Evolutionary conservation across 805 yeast species (phyloP), one percentile per base, ranked within the genome.

Genomic region (Cyberlindnera amylophila): DNA sequence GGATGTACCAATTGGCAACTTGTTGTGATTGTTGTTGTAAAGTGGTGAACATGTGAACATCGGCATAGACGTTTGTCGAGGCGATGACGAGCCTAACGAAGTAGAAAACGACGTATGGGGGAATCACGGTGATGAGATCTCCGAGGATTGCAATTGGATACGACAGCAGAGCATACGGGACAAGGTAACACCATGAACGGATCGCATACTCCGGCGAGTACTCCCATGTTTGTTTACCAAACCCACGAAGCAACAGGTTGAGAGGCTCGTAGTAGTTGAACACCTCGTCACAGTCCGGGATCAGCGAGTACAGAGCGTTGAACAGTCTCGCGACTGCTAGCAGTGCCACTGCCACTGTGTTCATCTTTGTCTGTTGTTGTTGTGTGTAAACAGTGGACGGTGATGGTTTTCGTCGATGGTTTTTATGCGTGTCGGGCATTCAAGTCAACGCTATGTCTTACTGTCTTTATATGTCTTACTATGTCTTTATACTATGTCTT

Each of bases 141-240:
- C 41, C 11, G 13, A 42, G 4, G 28, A 34, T 17, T 35, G 45
- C 33, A 35, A 55, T 12, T 46, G 62, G 51, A 47, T 26, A n/a
- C 50, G 60, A 30, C 9, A 60, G 31, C 3, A 59, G 16, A 10
- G 58, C 45, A 36, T 59, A 62, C 1, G 74, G 86, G 6, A 79
- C 47, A 21, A 90, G 65, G 53, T 84, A 89, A 2, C 85, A 73
- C 80, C 93, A 91, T 2, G 96, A 86, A 50, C 98, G 66, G 41
- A 90, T 86, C 14, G 96, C 87, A 55, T 77, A 87, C 41, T 74
- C 84, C 0, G 97, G 96, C 0, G 96, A 86, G 61, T 90, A 91
- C 58, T 90, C 97, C 97, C 97, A 90, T 0, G 97, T 90, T 62
- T 89, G 89, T 53, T 89, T 85, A 2, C 97, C 98, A 61, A 88